Percentiles rank a stretch among this genome's conserved stretches.
Conservation (phyloP, 1,284 basidiomycete genomes). For the Lentinus polychrous region DNA sequence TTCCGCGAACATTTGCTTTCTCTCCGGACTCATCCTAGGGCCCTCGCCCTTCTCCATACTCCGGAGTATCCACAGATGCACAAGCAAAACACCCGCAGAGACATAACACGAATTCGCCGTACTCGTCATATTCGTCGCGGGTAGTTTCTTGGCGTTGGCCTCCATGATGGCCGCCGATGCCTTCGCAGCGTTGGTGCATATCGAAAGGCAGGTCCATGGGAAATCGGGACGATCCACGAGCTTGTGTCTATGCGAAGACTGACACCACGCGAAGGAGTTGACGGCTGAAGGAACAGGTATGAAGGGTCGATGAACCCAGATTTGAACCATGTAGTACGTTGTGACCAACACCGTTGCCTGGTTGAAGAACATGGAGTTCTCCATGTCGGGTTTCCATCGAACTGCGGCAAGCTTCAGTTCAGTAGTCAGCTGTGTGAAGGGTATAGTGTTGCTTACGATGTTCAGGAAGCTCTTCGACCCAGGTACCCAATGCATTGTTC, state of each 20-base stretch:
- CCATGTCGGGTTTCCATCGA: slow-evolving; percentile 57
- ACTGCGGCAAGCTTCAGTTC: slow-evolving; percentile 33
- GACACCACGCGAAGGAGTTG: slow-evolving; percentile 9
- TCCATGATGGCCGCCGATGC: slow-evolving; percentile 22
- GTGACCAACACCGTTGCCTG: slow-evolving; percentile 66
- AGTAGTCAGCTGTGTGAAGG: neutral
- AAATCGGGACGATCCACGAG: slow-evolving; percentile 20
- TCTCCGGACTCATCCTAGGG: slow-evolving; percentile 2
- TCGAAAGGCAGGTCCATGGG: slow-evolving; percentile 47
- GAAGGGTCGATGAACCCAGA: slow-evolving; percentile 74
- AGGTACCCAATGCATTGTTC: slow-evolving; percentile 64
- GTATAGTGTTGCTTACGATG: slow-evolving; percentile 43
- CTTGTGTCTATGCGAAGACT: slow-evolving; percentile 17
- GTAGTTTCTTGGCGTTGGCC: slow-evolving; percentile 19
- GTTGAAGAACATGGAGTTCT: slow-evolving; percentile 47
- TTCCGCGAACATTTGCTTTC: slow-evolving; percentile 3
- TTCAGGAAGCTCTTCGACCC: slow-evolving; percentile 64
- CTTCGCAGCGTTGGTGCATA: slow-evolving; percentile 58
- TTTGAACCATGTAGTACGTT: slow-evolving; percentile 64
- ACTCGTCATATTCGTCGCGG: slow-evolving; percentile 18
- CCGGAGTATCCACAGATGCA: slow-evolving; percentile 25
- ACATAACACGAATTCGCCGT: slow-evolving; percentile 20
- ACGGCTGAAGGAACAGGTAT: slow-evolving; percentile 32
- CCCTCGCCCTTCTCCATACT: slow-evolving; percentile 16
- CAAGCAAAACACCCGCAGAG: slow-evolving; percentile 22